Conservation (phyloP, 1,284 basidiomycete species). For the Amylostereum chailletii region DNA sequence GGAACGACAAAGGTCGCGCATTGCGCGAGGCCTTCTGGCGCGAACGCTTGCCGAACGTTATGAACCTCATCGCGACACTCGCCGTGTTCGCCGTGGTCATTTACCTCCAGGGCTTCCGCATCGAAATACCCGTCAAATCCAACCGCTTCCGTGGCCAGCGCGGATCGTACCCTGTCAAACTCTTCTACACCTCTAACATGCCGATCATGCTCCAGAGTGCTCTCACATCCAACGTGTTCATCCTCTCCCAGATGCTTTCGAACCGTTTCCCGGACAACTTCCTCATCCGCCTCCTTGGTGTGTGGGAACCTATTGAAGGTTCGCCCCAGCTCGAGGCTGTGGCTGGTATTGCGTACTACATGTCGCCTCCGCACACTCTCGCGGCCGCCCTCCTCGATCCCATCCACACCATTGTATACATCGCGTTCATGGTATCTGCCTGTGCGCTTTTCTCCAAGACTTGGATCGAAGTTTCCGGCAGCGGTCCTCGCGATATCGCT, state of each 20-base stretch:
- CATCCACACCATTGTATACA: conserved; percentile 88
- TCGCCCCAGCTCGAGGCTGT: conserved; percentile 87
- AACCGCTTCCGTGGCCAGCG: conserved; percentile 94
- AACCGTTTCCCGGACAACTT: conserved; percentile 88
- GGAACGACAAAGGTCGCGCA: conserved; percentile 97
- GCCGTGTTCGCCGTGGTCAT: conserved; percentile 93
- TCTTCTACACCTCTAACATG: conserved; percentile 99
- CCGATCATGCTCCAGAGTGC: conserved; percentile 99
- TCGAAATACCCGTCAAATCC: conserved; percentile 98
- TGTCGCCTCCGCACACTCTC: conserved; percentile 92
- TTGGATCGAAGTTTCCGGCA: conserved; percentile 98
- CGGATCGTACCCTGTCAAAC: conserved; percentile 93
- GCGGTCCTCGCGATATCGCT: conserved; percentile 91
- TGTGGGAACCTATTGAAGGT: conserved; percentile 97
- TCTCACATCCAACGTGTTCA: conserved; percentile 91
- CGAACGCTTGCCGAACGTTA: conserved; percentile 93
- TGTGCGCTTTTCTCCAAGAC: conserved; percentile 99
- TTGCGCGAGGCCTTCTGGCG: conserved; percentile 98
- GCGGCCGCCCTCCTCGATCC: conserved; percentile 85
- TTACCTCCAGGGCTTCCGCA: conserved; percentile 97
- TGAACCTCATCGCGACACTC: conserved; percentile 93
- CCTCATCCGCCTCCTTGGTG: conserved; percentile 83
- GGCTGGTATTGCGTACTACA: conserved; percentile 95
- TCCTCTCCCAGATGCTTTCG: conserved; percentile 94
- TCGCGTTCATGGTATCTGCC: conserved; percentile 87